A percentile compares a stretch with the other conserved stretches of the same genome.
Evolutionary conservation across 768 basidiomycete species (phyloP).

Genomic region (Sarcomyxa edulis): DNA sequence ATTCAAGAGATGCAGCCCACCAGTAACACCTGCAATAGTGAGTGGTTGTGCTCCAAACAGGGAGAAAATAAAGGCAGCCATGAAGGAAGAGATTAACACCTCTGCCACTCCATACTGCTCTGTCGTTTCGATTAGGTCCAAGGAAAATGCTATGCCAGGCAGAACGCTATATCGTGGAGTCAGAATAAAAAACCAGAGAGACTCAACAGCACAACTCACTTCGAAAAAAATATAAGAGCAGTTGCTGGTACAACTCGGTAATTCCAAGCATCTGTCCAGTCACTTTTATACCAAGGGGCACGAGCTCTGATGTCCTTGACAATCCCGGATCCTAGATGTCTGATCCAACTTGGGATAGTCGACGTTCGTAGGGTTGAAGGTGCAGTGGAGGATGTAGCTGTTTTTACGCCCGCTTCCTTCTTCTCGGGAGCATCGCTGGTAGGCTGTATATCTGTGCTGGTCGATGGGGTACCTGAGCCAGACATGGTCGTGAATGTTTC

Average conservation of each 20-base stretch:
- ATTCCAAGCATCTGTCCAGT: slow-evolving; percentile 92
- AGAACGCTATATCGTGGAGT: slow-evolving; percentile 47
- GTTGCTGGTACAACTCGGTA: slow-evolving; percentile 88
- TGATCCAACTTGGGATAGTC: slow-evolving; percentile 10
- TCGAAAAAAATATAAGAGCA: slow-evolving; percentile 80
- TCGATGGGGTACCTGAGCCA: no score
- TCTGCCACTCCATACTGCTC: slow-evolving; percentile 87
- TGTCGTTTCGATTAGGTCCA: slow-evolving; percentile 90
- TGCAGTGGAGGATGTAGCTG: no score
- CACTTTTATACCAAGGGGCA: slow-evolving; percentile 73
- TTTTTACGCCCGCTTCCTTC: no score
- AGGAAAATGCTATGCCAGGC: slow-evolving; percentile 86
- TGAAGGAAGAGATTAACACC: slow-evolving; percentile 77
- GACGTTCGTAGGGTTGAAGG: no score
- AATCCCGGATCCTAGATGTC: slow-evolving; percentile 55
- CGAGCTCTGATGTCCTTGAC: slow-evolving; percentile 63
- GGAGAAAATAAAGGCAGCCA: slow-evolving; percentile 86
- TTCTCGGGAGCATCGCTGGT: no score
- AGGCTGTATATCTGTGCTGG: neutral
- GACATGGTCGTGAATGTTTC: no score
- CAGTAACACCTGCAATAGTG: slow-evolving; percentile 89
- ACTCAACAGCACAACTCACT: slow-evolving; percentile 37
- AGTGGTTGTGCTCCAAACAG: slow-evolving; percentile 87
- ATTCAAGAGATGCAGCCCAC: slow-evolving; percentile 23
- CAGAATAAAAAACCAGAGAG: neutral